Evolutionary conservation across 2,329 filamentous ascomycete genomes (phyloP).

Genomic region (Colletotrichum karsti): DNA sequence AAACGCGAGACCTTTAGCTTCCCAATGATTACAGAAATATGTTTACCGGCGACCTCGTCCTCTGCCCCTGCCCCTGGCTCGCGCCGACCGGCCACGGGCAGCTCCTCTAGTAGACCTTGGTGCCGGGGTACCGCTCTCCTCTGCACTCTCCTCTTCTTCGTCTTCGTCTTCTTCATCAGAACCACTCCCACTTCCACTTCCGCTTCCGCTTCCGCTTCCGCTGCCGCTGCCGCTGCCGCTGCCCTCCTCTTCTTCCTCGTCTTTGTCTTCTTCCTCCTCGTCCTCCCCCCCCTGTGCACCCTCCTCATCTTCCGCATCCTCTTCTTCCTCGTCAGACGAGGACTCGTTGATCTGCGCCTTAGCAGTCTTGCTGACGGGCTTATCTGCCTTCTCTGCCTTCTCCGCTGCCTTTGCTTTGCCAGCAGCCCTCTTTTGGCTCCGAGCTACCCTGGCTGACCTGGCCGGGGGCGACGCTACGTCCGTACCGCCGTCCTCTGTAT

Average conservation of each 20-base stretch:
- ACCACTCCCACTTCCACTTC: conserved; percentile 39
- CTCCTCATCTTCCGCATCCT: conserved; percentile 35
- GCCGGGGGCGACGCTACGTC: conserved; percentile 47
- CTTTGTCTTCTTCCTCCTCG: conserved; percentile 13
- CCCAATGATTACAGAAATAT: background rate
- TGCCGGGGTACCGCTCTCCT: conserved; percentile 47
- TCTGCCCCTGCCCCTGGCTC: conserved; percentile 40
- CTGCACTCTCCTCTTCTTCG: conserved; percentile 41
- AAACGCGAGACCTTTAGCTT: background rate
- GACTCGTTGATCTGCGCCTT: conserved; percentile 42
- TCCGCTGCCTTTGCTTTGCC: conserved; percentile 47
- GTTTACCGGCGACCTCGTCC: conserved; percentile 20
- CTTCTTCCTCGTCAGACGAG: conserved; percentile 32
- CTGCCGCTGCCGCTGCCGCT: conserved; percentile 32
- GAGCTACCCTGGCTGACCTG: conserved; percentile 45
- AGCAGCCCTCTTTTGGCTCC: conserved; percentile 47
- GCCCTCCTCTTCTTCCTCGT: conserved; percentile 38
- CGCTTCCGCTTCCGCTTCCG: conserved; percentile 38
- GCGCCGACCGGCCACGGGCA: conserved; percentile 40
- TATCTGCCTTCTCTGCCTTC: conserved; percentile 29
- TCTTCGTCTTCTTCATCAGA: conserved; percentile 26
- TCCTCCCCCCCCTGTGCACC: conserved; percentile 33
- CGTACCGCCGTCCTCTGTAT: conserved; percentile 57
- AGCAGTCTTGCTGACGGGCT: conserved; percentile 36
- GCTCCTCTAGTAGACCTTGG: conserved; percentile 46